A percentile compares a stretch with the other conserved stretches of the same genome.
These are phyloP conservation scores for Citrullus mucosospermus DNA, from an alignment of 306 rosid species.

Conservation along the genomic window DNA sequence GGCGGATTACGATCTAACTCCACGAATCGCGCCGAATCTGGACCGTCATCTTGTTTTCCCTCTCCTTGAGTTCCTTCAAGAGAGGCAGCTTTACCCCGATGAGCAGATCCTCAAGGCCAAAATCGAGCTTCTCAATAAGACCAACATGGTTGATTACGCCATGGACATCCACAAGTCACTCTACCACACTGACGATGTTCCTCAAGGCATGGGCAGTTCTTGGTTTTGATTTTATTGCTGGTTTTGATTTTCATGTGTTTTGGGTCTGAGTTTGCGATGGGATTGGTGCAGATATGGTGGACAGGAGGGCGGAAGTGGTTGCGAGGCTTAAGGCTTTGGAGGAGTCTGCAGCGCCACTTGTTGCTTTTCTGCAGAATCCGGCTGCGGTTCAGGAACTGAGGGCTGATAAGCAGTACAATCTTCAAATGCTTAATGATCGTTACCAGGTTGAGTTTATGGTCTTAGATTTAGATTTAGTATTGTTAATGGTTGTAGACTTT, in stretches of 20 bases:
- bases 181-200: conserved; percentile 79
- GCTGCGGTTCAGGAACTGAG: conserved; percentile 77
- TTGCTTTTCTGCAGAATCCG: conserved; percentile 57
- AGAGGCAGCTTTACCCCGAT: conserved; percentile 52
- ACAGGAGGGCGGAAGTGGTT: conserved; percentile 42
- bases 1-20: conserved; percentile 84
- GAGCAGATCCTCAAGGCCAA: conserved; percentile 75
- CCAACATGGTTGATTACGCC: conserved; percentile 94
- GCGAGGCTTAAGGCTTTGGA: conserved; percentile 42
- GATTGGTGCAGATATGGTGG: conserved; percentile 25
- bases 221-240: background rate
- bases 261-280: background rate
- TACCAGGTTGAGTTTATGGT: conserved; percentile 48
- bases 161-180: conserved; percentile 92
- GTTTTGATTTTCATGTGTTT: background rate
- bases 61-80: conserved; percentile 77
- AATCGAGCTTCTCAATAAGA: conserved; percentile 78
- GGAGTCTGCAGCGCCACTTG: conserved; percentile 87
- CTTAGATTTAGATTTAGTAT: background rate
- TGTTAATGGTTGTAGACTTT: background rate
- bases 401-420: conserved; percentile 77
- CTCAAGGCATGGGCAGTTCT: conserved; percentile 23
- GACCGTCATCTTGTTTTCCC: conserved; percentile 88
- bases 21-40: conserved; percentile 64
- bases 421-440: conserved; percentile 80